phyloP scores from a whole-genome alignment of 257 asterid species.

The Ehretia macrophylla region DNA sequence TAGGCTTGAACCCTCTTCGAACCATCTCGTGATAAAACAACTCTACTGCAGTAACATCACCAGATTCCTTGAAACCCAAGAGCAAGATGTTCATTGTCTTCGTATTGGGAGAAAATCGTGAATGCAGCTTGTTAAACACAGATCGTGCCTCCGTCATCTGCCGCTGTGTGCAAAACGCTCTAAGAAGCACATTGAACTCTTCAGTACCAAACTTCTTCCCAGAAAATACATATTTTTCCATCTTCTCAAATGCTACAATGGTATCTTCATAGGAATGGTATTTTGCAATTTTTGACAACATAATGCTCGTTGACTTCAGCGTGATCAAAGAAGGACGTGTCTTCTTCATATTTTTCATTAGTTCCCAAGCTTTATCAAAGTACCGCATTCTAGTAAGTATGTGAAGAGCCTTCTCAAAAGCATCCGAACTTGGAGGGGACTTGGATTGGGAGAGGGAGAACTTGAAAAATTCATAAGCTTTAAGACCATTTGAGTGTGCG shows the following conservation, averaged over 20 bases:
- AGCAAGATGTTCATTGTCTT: slow-evolving; percentile 90
- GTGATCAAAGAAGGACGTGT: slow-evolving; percentile 65
- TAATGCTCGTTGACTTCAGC: slow-evolving; percentile 80
- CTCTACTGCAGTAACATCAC: slow-evolving; percentile 75
- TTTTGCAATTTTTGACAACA: slow-evolving; percentile 79
- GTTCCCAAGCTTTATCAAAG: slow-evolving; percentile 84
- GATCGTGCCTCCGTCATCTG: slow-evolving; percentile 87
- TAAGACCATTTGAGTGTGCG: slow-evolving; percentile 83
- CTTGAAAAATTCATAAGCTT: slow-evolving; percentile 69
- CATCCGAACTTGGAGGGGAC: slow-evolving; percentile 67
- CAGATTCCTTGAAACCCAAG: slow-evolving; percentile 86
- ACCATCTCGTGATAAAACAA: slow-evolving; percentile 89
- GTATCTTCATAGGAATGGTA: slow-evolving; percentile 68
- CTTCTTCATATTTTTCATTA: slow-evolving; percentile 41
- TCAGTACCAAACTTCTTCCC: slow-evolving; percentile 56
- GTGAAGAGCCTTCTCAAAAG: slow-evolving; percentile 86
- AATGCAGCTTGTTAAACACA: slow-evolving; percentile 65
- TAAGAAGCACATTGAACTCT: slow-evolving; percentile 77
- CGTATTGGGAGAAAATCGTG: slow-evolving; percentile 55
- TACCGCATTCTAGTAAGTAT: slow-evolving; percentile 88
- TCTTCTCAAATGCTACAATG: slow-evolving; percentile 68
- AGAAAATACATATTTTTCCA: slow-evolving; percentile 54
- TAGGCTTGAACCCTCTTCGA: slow-evolving; percentile 78
- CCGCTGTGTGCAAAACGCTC: slow-evolving; percentile 82
- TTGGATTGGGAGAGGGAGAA: slow-evolving; percentile 50